Evolutionary conservation across 2,329 filamentous ascomycete genomes (phyloP), one percentile per base, ranked within the genome.

Genomic region (Fusarium clavum): DNA sequence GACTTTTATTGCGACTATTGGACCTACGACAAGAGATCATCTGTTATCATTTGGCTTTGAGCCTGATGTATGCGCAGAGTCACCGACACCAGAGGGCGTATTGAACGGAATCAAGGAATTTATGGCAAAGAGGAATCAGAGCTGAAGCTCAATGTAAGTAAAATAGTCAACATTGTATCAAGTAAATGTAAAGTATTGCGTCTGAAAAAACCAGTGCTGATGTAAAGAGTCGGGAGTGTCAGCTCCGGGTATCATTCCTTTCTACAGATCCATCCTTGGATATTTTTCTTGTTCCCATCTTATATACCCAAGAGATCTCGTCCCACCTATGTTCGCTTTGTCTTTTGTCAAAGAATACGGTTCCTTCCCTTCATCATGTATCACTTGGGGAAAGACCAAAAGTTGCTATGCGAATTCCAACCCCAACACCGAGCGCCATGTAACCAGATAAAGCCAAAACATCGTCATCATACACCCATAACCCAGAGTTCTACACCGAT

Each of bases 401-500:
- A 40, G 34, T 52, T 38, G 22, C 44, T 45, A 52, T 55, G 49
- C 30, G 27, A 29, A 59, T 46, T 46, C 48, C 67, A 54, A 56
- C 51, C 52, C 43, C 52, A 61, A 71, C 68, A 57, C 68, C 68
- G 48, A 71, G 56, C 68, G 68, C 68, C 68, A 44, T 59, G 53
- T 61, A 56, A 64, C 48, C 41, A 60, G n/a, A 52, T 52, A 54
- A 46, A 59, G 45, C 24, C 58, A 44, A 48, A 57, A 46, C 16
- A 53, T 30, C 29, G 32, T 74, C 69, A 44, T 75, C 69, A 82
- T 27, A 79, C 81, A 8, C 96, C 95, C 73, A 98, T 87, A 77
- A 93, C 94, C 96, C 96, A 99, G 13, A 98, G 81, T 82, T 99
- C 96, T 3, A 98, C 92, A 2, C 94, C 95, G 32, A 98, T 78